These are phyloP conservation scores for Xerophyta viscosa DNA, from an alignment of 106 monocot species.

Conservation along the genomic window DNA sequence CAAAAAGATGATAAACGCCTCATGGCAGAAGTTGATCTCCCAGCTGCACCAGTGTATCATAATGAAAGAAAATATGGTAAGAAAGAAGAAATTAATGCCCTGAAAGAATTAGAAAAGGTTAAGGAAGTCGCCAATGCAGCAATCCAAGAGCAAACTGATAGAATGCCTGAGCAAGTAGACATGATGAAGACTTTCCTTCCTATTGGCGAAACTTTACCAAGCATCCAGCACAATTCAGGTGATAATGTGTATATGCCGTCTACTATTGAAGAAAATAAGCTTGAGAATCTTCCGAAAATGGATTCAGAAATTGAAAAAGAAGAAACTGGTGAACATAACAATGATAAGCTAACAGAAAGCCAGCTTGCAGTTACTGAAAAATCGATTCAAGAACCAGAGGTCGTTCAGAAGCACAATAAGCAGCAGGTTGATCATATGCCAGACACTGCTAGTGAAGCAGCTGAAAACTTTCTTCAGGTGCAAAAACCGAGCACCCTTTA, in stretches of 20 bases:
- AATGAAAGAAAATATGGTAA: slow-evolving; percentile 10
- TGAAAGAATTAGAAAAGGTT: slow-evolving; percentile 4
- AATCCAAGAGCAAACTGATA: slow-evolving; percentile 1
- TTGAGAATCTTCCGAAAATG: neutral
- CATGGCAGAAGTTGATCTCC: slow-evolving; percentile 1
- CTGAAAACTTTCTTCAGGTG: slow-evolving; percentile 4
- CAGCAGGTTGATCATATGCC: neutral
- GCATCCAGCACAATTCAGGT: neutral
- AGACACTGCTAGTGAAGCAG: neutral
- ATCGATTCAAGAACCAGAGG: slow-evolving; percentile 6
- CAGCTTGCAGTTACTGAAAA: neutral
- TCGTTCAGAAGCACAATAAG: neutral
- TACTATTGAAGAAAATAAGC: neutral
- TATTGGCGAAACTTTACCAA: slow-evolving; percentile 8
- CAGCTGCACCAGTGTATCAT: neutral
- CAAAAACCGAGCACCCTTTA: neutral
- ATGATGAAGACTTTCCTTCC: neutral
- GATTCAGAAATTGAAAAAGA: neutral
- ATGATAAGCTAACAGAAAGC: slow-evolving; percentile 1
- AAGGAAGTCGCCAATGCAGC: slow-evolving; percentile 6
- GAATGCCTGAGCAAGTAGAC: slow-evolving; percentile 1
- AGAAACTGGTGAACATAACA: neutral
- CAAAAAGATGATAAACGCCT: slow-evolving; percentile 4
- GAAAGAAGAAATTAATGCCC: slow-evolving; percentile 1
- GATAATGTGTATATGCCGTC: neutral